Conservation (phyloP, 768 basidiomycete genomes). For the Neoboletus subvelutipes region DNA sequence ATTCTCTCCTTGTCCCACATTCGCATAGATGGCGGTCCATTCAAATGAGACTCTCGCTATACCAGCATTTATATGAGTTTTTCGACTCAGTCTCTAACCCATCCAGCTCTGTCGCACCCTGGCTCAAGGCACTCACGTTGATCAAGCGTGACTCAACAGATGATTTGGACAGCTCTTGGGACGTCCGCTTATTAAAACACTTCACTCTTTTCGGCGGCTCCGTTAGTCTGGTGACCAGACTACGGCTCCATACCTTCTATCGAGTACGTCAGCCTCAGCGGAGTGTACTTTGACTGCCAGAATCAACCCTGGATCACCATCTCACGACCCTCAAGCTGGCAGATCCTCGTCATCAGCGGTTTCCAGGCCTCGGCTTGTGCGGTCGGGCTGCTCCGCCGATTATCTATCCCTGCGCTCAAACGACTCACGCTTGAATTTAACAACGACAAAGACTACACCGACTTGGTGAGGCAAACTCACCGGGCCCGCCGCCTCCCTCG, state of each 20-base stretch:
- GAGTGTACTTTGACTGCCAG: neutral
- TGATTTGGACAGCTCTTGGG: neutral
- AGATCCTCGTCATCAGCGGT: neutral
- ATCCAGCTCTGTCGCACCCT: too few species aligned
- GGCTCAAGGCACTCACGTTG: neutral
- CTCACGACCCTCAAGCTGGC: neutral
- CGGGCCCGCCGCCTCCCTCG: neutral
- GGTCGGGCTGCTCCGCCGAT: neutral
- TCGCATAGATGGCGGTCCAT: neutral
- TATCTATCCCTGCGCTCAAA: neutral
- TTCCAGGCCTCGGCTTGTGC: neutral
- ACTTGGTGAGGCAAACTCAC: neutral
- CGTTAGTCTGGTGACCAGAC: too few species aligned
- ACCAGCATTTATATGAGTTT: neutral
- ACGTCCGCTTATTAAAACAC: neutral
- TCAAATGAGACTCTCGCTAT: neutral
- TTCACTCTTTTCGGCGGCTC: neutral
- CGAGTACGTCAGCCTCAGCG: neutral
- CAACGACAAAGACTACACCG: neutral
- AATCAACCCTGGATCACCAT: neutral
- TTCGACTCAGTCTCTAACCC: neutral
- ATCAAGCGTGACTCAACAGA: neutral
- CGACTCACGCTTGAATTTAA: neutral
- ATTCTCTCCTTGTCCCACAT: neutral
- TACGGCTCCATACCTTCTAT: too few species aligned